A percentile compares a stretch with the other conserved stretches of the same genome.
phyloP scores from a whole-genome alignment of 768 basidiomycete genomes.

The Dentipellis sp. region DNA sequence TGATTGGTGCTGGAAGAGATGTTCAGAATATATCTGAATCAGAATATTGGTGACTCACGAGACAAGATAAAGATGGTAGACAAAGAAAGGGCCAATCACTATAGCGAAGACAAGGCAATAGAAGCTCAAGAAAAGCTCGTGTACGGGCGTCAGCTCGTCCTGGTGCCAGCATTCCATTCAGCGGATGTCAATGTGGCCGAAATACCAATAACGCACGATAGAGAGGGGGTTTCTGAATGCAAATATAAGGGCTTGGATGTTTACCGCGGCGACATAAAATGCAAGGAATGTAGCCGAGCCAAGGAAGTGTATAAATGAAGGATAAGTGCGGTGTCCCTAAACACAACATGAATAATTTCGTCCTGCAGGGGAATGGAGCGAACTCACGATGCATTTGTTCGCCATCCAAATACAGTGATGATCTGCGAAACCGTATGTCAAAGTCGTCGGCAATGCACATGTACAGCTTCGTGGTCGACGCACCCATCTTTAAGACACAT shows the following conservation, averaged over 20 bases:
- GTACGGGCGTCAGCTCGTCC: slow-evolving; percentile 60
- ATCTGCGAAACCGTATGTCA: slow-evolving; percentile 32
- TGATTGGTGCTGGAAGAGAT: slow-evolving; percentile 57
- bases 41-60: slow-evolving; percentile 36
- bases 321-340: slow-evolving; percentile 78
- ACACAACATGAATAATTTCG: background rate
- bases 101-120: slow-evolving; percentile 49
- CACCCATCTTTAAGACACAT: slow-evolving; percentile 83
- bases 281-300: slow-evolving; percentile 53
- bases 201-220: slow-evolving; percentile 39
- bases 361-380: background rate
- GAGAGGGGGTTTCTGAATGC: slow-evolving; percentile 54
- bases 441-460: background rate
- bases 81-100: slow-evolving; percentile 66
- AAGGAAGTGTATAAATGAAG: slow-evolving; percentile 76
- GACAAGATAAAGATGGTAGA: slow-evolving; percentile 71
- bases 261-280: slow-evolving; percentile 47
- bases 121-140: slow-evolving; percentile 59
- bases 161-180: slow-evolving; percentile 17
- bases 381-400: slow-evolving; percentile 61
- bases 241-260: slow-evolving; percentile 45
- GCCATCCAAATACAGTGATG: slow-evolving; percentile 87
- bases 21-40: too few species aligned
- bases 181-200: background rate
- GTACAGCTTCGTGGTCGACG: slow-evolving; percentile 17